phyloP scores from a whole-genome alignment of 306 rosid species.

The Leucaena leucocephala region DNA sequence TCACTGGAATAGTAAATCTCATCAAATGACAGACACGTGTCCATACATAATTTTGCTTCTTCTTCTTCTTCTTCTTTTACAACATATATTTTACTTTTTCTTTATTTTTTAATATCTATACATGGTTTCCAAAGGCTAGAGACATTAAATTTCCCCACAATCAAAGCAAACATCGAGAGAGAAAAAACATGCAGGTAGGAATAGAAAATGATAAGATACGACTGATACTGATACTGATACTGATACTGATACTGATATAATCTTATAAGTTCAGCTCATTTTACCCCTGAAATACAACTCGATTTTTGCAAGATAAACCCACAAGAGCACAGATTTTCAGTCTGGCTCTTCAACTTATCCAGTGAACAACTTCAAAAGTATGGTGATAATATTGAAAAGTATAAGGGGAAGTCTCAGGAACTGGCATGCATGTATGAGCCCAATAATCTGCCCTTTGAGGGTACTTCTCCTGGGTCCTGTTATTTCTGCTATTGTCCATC shows the following conservation, averaged over 20 bases:
- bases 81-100: background rate
- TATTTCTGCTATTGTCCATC: conserved; percentile 71
- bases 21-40: too few species aligned
- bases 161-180: background rate
- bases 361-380: conserved; percentile 56
- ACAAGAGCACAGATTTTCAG: background rate
- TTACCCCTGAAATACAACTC: conserved; percentile 8
- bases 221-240: background rate
- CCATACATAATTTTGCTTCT: too few species aligned
- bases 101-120: background rate
- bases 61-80: too few species aligned
- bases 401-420: conserved; percentile 77
- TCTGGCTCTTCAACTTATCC: conserved; percentile 49
- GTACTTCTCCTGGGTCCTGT: conserved; percentile 59
- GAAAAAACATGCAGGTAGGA: background rate
- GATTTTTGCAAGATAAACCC: conserved; percentile 23
- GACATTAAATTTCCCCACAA: background rate
- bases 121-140: background rate
- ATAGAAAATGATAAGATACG: background rate
- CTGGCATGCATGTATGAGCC: conserved; percentile 73
- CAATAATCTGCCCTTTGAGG: conserved; percentile 70
- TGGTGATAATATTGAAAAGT: conserved; percentile 53
- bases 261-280: conserved; percentile 8
- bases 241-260: background rate
- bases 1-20: too few species aligned